Evolutionary conservation across 2,329 filamentous ascomycete genomes (phyloP), one percentile per base, ranked within the genome.

Genomic region (Eurotiales sp.): DNA sequence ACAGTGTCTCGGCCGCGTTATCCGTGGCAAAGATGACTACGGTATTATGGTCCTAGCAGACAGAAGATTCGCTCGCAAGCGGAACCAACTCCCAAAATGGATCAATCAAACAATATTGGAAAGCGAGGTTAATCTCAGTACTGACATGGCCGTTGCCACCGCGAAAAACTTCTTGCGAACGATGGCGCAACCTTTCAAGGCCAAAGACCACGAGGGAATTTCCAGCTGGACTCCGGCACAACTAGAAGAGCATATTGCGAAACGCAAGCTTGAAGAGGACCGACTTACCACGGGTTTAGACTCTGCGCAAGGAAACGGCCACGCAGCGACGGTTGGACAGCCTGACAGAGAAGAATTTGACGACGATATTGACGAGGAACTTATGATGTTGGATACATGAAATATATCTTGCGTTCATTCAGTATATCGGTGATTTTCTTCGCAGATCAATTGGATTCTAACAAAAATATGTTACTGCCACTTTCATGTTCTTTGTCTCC

Each of bases 41-140:
- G 93, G 93, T n/a, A 89, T 99, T 76, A 99, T 99, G 93, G 92
- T 99, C 4, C 78, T 99, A 23, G 93, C 95, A 2, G 93, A 99
- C 68, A 85, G 89, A 37, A 84, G 93, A 15, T 99, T 96, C 70
- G 86, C 90, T 66, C 95, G 93, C 74, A 97, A 97, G 73, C 80
- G 90, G 32, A 78, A 72, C 3, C 95, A 99, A 71, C 77, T 99
- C 23, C 93, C 93, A 10, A 96, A 96, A 67, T 99, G 93, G 93
- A 99, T 99, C 64, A 88, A 86, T 56, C 87, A 95, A 65, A 90
- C 87, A 3, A 79, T 99, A 54, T 77, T 88, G 27, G 90, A 96
- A 45, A 85, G 86, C 19, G 90, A 96, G 59, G 85, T 86, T 10
- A 96, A 96, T 61, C 77, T 99, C 55, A 95, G 88, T 64, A 96